phyloP scores from a whole-genome alignment of 1,284 basidiomycete genomes.

The Ganoderma lucidum region DNA sequence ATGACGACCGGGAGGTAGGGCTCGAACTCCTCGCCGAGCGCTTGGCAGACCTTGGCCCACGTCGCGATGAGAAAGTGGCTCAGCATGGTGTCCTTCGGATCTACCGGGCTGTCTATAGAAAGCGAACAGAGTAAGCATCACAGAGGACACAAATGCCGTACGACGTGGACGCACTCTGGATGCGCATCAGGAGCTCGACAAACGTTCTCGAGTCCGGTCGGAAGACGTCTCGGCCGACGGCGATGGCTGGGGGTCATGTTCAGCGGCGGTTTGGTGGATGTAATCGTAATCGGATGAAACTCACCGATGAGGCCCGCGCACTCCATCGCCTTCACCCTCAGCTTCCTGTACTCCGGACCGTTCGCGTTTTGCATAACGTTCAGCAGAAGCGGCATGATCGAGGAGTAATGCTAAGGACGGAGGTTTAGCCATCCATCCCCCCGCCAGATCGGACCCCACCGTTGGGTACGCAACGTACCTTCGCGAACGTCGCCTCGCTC shows the following conservation, averaged over 20 bases:
- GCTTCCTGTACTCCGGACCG: slow-evolving; percentile 66
- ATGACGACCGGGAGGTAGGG: slow-evolving; percentile 86
- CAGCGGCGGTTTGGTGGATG: slow-evolving; percentile 3
- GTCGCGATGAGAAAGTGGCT: slow-evolving; percentile 78
- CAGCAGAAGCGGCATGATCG: slow-evolving; percentile 80
- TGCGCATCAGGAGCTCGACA: slow-evolving; percentile 76
- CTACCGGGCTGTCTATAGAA: slow-evolving; percentile 67
- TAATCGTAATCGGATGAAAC: slow-evolving; percentile 25
- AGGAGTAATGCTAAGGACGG: slow-evolving; percentile 64
- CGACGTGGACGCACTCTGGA: slow-evolving; percentile 66
- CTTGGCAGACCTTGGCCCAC: slow-evolving; percentile 86
- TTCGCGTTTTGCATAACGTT: slow-evolving; percentile 77
- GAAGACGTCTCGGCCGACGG: slow-evolving; percentile 81
- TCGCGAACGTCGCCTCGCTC: slow-evolving; percentile 75
- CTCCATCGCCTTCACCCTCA: slow-evolving; percentile 86
- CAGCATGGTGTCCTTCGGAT: slow-evolving; percentile 71
- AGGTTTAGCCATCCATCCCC: background rate
- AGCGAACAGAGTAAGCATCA: background rate
- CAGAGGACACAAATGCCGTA: background rate
- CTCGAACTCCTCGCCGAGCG: slow-evolving; percentile 82
- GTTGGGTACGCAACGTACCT: slow-evolving; percentile 46
- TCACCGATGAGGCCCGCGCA: slow-evolving; percentile 83
- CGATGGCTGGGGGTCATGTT: slow-evolving; percentile 63
- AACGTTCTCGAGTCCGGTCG: slow-evolving; percentile 77
- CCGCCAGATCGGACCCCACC: background rate